phyloP scores from a whole-genome alignment of 106 monocot species.

The Dioscorea dumetorum region DNA sequence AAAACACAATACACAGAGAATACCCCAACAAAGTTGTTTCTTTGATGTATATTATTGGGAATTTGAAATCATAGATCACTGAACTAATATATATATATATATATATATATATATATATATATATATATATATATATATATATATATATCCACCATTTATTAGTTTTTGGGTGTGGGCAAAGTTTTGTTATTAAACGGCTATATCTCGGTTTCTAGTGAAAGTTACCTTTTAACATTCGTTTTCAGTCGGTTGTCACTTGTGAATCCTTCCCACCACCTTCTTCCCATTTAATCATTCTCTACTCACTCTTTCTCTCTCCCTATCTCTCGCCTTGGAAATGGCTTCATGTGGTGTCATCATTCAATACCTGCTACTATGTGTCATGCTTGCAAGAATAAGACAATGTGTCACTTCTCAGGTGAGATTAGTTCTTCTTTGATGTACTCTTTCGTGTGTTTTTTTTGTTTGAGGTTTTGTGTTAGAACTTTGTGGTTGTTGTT shows the following conservation, averaged over 20 bases:
- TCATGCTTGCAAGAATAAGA: slow-evolving; percentile 1
- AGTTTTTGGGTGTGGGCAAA: neutral
- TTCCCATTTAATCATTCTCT: neutral
- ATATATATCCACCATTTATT: too few species aligned
- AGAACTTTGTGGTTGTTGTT: neutral
- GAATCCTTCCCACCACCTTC: neutral
- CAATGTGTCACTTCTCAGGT: slow-evolving; percentile 9
- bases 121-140: too few species aligned
- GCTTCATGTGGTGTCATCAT: neutral
- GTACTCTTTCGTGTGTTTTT: neutral
- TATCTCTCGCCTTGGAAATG: slow-evolving; percentile 3
- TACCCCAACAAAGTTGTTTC: too few species aligned
- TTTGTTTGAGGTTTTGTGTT: neutral
- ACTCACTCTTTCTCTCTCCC: neutral
- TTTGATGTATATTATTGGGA: too few species aligned
- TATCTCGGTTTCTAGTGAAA: neutral
- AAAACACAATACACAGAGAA: too few species aligned
- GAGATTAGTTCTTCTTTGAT: neutral
- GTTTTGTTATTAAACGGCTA: slow-evolving; percentile 6
- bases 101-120: too few species aligned
- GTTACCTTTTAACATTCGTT: neutral
- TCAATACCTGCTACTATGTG: slow-evolving; percentile 2
- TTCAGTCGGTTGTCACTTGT: neutral
- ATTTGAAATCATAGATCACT: too few species aligned
- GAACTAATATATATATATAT: too few species aligned